Evolutionary conservation across 306 rosid species (phyloP).

Genomic region (Mucuna pruriens): DNA sequence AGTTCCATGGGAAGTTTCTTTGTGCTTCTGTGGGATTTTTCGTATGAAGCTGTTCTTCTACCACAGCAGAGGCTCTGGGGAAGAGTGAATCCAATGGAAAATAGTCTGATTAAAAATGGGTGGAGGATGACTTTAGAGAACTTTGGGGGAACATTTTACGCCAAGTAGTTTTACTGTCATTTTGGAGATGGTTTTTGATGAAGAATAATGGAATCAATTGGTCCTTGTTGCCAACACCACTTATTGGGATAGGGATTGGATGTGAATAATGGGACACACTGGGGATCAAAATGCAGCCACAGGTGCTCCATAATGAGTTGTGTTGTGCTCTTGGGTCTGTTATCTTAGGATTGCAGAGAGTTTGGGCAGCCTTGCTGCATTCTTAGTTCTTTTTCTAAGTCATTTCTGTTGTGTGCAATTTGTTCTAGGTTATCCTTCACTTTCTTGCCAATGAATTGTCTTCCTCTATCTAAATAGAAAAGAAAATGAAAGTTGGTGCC

Average conservation of each 20-base stretch:
- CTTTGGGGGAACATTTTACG: neutral
- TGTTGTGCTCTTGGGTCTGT: neutral
- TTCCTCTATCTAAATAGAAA: neutral
- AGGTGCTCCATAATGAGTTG: neutral
- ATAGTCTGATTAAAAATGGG: slow-evolving; percentile 1
- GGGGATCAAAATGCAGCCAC: neutral
- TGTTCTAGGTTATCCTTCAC: neutral
- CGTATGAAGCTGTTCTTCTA: neutral
- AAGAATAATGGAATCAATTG: neutral
- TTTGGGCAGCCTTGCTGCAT: neutral
- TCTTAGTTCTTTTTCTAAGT: neutral
- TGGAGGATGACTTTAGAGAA: neutral
- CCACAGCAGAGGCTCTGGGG: neutral
- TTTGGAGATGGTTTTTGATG: neutral
- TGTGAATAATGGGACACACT: neutral
- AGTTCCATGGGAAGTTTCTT: neutral
- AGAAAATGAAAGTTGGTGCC: neutral
- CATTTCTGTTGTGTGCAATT: neutral
- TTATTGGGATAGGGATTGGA: neutral
- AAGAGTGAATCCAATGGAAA: neutral
- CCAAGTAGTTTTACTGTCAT: neutral
- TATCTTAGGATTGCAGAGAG: neutral
- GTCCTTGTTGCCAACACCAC: neutral
- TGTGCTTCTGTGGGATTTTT: slow-evolving; percentile 19
- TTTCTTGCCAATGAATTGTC: neutral